phyloP scores from a whole-genome alignment of 495 filamentous ascomycete genomes.

The Aspergillus nidulans region DNA sequence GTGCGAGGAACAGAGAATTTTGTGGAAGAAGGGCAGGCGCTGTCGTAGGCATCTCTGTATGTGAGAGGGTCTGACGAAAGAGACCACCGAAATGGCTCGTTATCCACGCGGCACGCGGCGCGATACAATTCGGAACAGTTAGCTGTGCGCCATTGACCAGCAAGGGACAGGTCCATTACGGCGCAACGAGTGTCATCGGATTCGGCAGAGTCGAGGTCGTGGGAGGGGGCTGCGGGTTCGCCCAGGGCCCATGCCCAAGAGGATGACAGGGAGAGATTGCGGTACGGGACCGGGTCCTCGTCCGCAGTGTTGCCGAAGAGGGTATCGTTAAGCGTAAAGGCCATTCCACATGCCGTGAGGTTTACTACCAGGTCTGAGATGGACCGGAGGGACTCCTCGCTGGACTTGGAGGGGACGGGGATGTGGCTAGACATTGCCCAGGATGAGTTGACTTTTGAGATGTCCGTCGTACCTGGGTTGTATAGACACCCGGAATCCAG shows the following conservation, averaged over 20 bases:
- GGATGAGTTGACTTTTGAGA: conserved; percentile 51
- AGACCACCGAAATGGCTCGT: conserved; percentile 51
- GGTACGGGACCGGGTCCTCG: conserved; percentile 40
- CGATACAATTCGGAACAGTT: conserved; percentile 49
- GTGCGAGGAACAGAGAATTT: conserved; percentile 53
- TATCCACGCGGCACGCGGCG: conserved; percentile 50
- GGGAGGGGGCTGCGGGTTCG: conserved; percentile 39
- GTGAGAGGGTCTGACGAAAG: conserved; percentile 35
- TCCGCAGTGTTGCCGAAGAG: conserved; percentile 51
- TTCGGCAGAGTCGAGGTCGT: conserved; percentile 19
- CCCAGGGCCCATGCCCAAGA: conserved; percentile 58
- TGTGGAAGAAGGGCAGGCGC: conserved; percentile 38
- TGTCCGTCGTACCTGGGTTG: conserved; percentile 25
- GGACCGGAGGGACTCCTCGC: conserved; percentile 27
- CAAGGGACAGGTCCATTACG: conserved; percentile 37
- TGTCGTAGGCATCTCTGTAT: conserved; percentile 29
- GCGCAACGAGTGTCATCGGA: conserved; percentile 46
- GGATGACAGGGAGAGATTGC: conserved; percentile 43
- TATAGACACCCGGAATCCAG: conserved; percentile 51
- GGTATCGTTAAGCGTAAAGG: conserved; percentile 52
- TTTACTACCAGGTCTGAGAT: conserved; percentile 33
- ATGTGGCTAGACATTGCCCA: conserved; percentile 46
- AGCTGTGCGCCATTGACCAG: conserved; percentile 51
- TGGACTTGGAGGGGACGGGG: conserved; percentile 26
- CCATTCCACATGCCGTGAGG: conserved; percentile 54